Percentiles rank a stretch among this genome's conserved stretches.
These are phyloP conservation scores for Annona squamosa DNA, from an alignment of 164 flowering plant species.

Conservation along the genomic window DNA sequence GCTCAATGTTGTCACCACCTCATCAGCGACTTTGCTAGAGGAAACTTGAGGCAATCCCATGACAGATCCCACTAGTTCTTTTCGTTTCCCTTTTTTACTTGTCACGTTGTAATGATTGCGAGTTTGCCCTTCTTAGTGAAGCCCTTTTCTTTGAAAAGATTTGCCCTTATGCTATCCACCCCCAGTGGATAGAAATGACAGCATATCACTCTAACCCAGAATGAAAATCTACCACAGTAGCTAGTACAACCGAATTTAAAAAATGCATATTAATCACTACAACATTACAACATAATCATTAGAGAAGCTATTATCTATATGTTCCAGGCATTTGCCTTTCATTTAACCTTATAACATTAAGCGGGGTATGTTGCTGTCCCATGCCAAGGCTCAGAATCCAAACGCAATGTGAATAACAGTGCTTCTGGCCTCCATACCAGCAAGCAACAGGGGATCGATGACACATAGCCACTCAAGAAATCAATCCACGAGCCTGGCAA, in stretches of 20 bases:
- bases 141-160: background rate
- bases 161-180: background rate
- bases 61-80: background rate
- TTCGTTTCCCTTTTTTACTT: background rate
- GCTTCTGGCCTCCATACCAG: slow-evolving; percentile 25
- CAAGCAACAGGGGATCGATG: slow-evolving; percentile 13
- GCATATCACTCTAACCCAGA: background rate
- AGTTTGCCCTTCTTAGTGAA: background rate
- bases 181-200: background rate
- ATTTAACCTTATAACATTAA: slow-evolving; percentile 7
- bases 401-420: slow-evolving; percentile 11
- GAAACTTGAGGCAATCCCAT: slow-evolving; percentile 81
- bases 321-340: slow-evolving; percentile 24
- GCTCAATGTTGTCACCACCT: slow-evolving; percentile 31
- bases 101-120: background rate
- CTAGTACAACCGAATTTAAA: background rate
- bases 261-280: background rate
- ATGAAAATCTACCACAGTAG: background rate
- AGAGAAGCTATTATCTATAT: slow-evolving; percentile 18
- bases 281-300: background rate
- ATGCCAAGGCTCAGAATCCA: slow-evolving; percentile 18
- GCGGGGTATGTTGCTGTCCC: slow-evolving; percentile 3
- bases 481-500: slow-evolving; percentile 23
- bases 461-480: slow-evolving; percentile 17
- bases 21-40: slow-evolving; percentile 33